phyloP scores from a whole-genome alignment of 139 green algal species.

The Coelastrella sp. region DNA sequence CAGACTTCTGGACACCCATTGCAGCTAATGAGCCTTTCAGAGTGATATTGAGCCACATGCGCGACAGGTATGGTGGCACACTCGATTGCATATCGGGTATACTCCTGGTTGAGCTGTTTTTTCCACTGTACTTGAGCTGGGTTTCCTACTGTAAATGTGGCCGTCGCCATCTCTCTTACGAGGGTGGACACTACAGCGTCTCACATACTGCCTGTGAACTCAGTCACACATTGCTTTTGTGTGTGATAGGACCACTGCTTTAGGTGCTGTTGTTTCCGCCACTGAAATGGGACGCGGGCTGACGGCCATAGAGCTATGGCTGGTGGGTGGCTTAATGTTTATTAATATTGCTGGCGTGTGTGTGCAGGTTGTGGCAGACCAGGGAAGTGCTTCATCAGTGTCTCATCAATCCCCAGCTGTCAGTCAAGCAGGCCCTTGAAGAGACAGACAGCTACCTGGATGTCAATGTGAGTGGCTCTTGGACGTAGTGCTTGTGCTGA shows the following conservation, averaged over 20 bases:
- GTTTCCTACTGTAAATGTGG: no score
- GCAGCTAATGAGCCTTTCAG: constrained; percentile 92
- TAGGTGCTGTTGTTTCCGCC: no score
- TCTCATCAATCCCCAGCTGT: constrained; percentile 73
- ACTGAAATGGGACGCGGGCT: no score
- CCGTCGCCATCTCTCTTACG: no score
- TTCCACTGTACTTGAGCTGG: neutral
- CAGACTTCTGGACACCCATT: constrained; percentile 76
- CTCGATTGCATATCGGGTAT: no score
- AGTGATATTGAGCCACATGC: constrained; percentile 90
- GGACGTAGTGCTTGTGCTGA: neutral
- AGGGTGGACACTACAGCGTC: no score
- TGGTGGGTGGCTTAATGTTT: no score
- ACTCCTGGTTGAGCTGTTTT: neutral
- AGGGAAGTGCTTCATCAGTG: constrained; percentile 84
- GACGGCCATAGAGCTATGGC: no score
- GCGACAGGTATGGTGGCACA: constrained; percentile 64
- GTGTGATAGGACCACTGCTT: no score
- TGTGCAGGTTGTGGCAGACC: constrained; percentile 44
- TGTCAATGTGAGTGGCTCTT: constrained; percentile 49
- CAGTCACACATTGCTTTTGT: no score
- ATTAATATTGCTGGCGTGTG: no score
- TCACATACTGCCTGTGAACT: no score
- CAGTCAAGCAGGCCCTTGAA: constrained; percentile 54
- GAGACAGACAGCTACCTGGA: constrained; percentile 61